Evolutionary conservation across 768 basidiomycete species (phyloP).

Genomic region (Pisolithus orientalis): DNA sequence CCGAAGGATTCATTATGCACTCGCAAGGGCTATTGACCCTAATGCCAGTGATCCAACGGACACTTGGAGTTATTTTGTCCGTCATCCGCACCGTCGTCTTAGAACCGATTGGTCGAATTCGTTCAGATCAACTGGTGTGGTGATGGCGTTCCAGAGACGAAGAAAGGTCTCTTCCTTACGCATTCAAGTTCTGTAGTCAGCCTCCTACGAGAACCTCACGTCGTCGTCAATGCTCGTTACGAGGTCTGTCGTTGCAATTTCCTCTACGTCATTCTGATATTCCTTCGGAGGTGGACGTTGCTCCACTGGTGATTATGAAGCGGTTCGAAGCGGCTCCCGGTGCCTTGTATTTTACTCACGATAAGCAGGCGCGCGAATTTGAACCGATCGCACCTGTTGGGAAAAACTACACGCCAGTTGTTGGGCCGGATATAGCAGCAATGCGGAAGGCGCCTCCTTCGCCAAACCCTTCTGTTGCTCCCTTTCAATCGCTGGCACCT

Average conservation of each 20-base stretch:
- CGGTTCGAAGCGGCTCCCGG: conserved; percentile 86
- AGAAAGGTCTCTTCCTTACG: conserved; percentile 89
- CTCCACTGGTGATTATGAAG: conserved; percentile 73
- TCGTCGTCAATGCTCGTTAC: conserved; percentile 80
- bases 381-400: conserved; percentile 83
- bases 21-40: conserved; percentile 77
- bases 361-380: conserved; percentile 62
- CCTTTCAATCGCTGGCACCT: conserved; percentile 15
- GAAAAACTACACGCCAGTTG: conserved; percentile 69
- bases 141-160: conserved; percentile 87
- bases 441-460: conserved; percentile 43
- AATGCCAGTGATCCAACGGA: conserved; percentile 48
- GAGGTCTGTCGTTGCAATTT: conserved; percentile 46
- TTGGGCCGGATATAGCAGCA: conserved; percentile 64
- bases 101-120: conserved; percentile 85
- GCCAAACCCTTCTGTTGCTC: conserved; percentile 24
- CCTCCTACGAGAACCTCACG: conserved; percentile 79
- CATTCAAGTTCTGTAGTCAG: conserved; percentile 76
- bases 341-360: conserved; percentile 83
- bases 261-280: background rate
- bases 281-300: conserved; percentile 64
- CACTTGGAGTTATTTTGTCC: background rate
- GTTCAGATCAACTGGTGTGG: conserved; percentile 98
- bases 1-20: conserved; percentile 87
- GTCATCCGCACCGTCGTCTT: conserved; percentile 1